Percentiles rank a stretch among this genome's conserved stretches.
Evolutionary conservation across 2,329 filamentous ascomycete species (phyloP).

Genomic region (Colletotrichum australisinense): DNA sequence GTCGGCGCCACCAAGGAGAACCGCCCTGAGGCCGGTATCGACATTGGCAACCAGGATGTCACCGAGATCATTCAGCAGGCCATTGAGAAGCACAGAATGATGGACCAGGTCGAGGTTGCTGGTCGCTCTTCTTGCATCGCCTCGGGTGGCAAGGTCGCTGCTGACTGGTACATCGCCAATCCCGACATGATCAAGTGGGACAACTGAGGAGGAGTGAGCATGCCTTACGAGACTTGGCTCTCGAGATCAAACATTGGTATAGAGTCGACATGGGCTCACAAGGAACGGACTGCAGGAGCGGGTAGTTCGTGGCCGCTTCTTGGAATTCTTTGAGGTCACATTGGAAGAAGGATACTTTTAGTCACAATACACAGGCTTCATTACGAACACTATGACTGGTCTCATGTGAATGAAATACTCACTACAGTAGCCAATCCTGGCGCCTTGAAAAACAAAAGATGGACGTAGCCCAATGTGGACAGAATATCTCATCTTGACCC

Average conservation of each 20-base stretch:
- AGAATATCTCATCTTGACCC: background rate
- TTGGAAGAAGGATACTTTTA: background rate
- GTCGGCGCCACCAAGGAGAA: background rate
- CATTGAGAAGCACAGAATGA: background rate
- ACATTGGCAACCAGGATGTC: background rate
- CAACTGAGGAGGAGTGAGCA: background rate
- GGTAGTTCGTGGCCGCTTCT: too few species aligned
- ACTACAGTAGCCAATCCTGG: background rate
- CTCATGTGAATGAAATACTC: background rate
- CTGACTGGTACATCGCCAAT: slow-evolving; percentile 2
- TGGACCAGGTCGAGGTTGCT: background rate
- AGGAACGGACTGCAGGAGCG: background rate
- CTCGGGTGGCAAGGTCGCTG: background rate
- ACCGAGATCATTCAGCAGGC: background rate
- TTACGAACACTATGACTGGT: background rate
- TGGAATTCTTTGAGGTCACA: background rate
- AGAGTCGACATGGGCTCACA: background rate
- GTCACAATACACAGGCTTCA: background rate
- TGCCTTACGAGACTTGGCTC: background rate
- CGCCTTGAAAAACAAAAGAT: background rate
- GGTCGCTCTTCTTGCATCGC: slow-evolving; percentile 7
- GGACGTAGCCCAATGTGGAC: too few species aligned
- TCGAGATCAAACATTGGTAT: background rate
- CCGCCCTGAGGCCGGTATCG: background rate
- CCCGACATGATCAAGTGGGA: background rate